Base-by-base conservation (phyloP, 306 rosid species). In the Sindora glabra region DNA sequence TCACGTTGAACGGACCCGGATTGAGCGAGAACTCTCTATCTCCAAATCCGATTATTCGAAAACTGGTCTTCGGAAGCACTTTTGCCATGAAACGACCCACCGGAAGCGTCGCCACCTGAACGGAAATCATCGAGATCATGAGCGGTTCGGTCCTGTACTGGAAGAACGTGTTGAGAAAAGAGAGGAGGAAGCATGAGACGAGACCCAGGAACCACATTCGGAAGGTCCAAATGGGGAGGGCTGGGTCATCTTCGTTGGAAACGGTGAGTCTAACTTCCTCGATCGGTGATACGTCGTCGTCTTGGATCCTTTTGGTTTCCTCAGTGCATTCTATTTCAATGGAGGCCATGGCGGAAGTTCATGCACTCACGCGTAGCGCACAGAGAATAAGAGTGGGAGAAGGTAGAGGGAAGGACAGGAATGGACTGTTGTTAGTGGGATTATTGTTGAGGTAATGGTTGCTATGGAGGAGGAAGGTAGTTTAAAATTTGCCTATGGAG, bases 201-300 rank as follows among this genome's bases (percentile, higher is more conserved):
- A 85, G 16, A 0, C 96, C 95, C 22, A 89, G 6, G 4, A 72
- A 64, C 96, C 96, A 89, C 96, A 81, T 89, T 1, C 95, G 74
- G 44, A 85, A 89, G 2, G 90, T 85, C 95, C 95, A 85, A 0
- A 89, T 76, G 1, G 90, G 95, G 1, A 67, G 75, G 10, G 62
- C 48, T 13, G 68, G 76, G 47, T 89, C 85, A 29, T 85, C 96
- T 0, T 63, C 62, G 67, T 56, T 78, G 4, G 83, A 16, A 1
- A 89, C 96, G 1, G 82, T 78, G 3, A 77, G 15, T 24, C 84
- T 73, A 45, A 89, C 96, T 50, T 82, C 22, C 34, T 83, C 90
- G 2, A 85, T 62, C 1, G 96, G 90, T 1, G 90, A 80, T 3
- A 69, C 45, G 17, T 79, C 83, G 18, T 79, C 77, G 8, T 73